Conservation (phyloP, 305 asterid species). For the Ilex paraguariensis region DNA sequence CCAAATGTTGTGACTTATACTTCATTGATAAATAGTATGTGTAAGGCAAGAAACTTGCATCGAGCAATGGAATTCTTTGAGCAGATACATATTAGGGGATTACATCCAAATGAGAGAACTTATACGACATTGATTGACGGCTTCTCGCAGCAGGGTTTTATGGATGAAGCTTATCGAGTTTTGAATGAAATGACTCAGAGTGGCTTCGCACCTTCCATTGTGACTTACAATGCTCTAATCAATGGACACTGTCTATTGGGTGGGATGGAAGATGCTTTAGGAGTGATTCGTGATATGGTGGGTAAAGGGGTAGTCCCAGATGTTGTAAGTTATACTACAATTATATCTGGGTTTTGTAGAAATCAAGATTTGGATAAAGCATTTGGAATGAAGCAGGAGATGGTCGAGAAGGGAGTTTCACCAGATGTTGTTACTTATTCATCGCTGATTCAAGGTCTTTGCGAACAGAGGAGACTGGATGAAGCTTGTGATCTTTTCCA, state of each 20-base stretch:
- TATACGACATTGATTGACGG: conserved; percentile 82
- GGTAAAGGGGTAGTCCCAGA: conserved; percentile 59
- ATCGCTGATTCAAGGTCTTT: conserved; percentile 77
- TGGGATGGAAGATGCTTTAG: conserved; percentile 49
- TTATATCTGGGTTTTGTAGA: conserved; percentile 58
- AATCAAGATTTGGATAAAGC: conserved; percentile 56
- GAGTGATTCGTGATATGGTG: conserved; percentile 43
- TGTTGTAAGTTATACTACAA: conserved; percentile 77
- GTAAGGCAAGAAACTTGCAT: conserved; percentile 57
- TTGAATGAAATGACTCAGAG: conserved; percentile 47
- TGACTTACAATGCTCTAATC: conserved; percentile 74
- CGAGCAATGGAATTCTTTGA: conserved; percentile 71
- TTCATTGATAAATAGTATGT: conserved; percentile 71
- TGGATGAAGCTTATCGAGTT: conserved; percentile 63
- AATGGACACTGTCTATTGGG: conserved; percentile 73
- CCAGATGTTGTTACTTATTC: conserved; percentile 78
- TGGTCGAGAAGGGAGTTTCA: conserved; percentile 55
- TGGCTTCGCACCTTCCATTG: conserved; percentile 66
- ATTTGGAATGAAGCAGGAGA: conserved; percentile 53
- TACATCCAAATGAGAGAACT: conserved; percentile 70
- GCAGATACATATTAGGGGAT: conserved; percentile 65
- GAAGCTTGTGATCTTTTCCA: conserved; percentile 69
- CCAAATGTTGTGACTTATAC: conserved; percentile 85
- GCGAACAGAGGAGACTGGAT: conserved; percentile 44
- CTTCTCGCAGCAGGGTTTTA: conserved; percentile 68